A percentile compares a stretch with the other conserved stretches of the same genome.
phyloP scores from a whole-genome alignment of 306 rosid species.

The Hippophae tibetana region DNA sequence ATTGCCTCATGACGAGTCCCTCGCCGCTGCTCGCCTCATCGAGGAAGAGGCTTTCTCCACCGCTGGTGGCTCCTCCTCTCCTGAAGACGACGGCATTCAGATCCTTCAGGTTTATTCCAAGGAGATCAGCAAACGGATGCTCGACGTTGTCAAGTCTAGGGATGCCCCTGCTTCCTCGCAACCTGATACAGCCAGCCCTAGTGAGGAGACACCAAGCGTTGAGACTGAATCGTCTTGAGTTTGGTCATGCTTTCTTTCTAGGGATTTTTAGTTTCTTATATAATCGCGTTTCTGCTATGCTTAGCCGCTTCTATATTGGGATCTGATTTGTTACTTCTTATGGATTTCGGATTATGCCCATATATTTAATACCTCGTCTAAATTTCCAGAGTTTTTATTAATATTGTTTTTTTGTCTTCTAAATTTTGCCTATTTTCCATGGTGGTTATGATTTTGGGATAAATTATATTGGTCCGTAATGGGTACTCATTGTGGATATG shows the following conservation, averaged over 20 bases:
- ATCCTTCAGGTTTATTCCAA: constrained; percentile 89
- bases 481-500: neutral
- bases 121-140: constrained; percentile 95
- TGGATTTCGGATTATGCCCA: constrained; percentile 25
- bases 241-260: constrained; percentile 5
- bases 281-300: constrained; percentile 11
- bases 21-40: constrained; percentile 45
- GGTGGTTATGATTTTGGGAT: neutral
- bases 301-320: constrained; percentile 22
- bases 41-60: constrained; percentile 62
- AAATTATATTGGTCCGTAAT: neutral
- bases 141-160: constrained; percentile 61
- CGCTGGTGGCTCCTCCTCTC: constrained; percentile 43
- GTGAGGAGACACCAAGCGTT: constrained; percentile 27
- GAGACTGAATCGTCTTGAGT: constrained; percentile 25
- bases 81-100: constrained; percentile 72
- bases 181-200: constrained; percentile 7
- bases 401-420: constrained; percentile 4
- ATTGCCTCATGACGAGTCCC: constrained; percentile 48
- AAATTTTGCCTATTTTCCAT: neutral
- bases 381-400: neutral
- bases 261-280: constrained; percentile 10
- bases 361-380: constrained; percentile 10
- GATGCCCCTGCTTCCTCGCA: constrained; percentile 23
- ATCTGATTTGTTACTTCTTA: constrained; percentile 18